A percentile compares a stretch with the other conserved stretches of the same genome.
Evolutionary conservation across 2,329 filamentous ascomycete genomes (phyloP).

Genomic region (Colletotrichum tamarilloi): DNA sequence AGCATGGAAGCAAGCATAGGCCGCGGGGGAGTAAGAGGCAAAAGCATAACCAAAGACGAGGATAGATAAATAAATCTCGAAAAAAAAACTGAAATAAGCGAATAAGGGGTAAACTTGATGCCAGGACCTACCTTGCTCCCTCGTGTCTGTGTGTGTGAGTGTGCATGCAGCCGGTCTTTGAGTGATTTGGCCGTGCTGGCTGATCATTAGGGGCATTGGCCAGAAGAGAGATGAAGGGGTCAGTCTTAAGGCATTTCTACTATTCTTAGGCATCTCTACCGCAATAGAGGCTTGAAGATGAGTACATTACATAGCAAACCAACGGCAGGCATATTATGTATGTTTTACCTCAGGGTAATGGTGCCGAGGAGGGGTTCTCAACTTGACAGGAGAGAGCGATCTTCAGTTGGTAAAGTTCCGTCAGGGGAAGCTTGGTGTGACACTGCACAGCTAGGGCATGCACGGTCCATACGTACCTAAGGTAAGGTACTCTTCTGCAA

Average conservation of each 20-base stretch:
- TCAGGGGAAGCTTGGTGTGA: not conserved
- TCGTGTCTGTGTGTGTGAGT: not conserved
- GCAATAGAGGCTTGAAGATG: too few species aligned
- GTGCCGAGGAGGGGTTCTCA: too few species aligned
- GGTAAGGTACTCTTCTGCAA: too few species aligned
- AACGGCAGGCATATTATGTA: too few species aligned
- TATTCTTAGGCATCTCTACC: not conserved
- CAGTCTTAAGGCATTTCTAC: not conserved
- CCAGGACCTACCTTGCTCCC: not conserved
- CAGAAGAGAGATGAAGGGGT: not conserved
- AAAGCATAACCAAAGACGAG: not conserved
- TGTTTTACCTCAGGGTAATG: too few species aligned
- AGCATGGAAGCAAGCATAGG: not conserved
- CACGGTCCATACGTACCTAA: not conserved
- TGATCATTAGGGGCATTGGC: not conserved
- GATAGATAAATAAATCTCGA: not conserved
- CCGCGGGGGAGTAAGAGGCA: not conserved
- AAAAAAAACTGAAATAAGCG: not conserved
- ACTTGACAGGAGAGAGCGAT: too few species aligned
- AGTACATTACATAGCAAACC: too few species aligned
- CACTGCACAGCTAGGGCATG: not conserved
- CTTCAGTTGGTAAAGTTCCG: not conserved
- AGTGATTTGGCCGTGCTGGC: not conserved
- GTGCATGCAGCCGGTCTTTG: not conserved
- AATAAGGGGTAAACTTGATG: not conserved